A percentile compares a stretch with the other conserved stretches of the same genome.
phyloP scores from a whole-genome alignment of 2,329 filamentous ascomycete genomes.

The Grosmannia huntii region DNA sequence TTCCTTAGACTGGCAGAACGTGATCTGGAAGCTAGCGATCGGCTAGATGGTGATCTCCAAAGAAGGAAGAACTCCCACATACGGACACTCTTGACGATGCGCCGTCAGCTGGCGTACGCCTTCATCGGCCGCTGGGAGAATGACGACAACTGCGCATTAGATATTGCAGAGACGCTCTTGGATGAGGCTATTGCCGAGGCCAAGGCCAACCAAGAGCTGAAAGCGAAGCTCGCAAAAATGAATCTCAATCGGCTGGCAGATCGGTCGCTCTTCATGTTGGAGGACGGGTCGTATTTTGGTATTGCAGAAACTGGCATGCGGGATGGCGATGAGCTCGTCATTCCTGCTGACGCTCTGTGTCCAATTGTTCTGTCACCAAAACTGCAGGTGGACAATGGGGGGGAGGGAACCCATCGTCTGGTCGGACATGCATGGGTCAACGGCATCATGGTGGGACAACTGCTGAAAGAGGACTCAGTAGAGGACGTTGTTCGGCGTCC shows the following conservation, averaged over 20 bases:
- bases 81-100: background rate
- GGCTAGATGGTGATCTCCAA: too few species aligned
- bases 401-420: background rate
- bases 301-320: background rate
- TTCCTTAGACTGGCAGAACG: background rate
- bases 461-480: background rate
- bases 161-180: background rate
- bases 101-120: background rate
- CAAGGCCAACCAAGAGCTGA: background rate
- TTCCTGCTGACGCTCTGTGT: background rate
- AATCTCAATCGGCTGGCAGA: background rate
- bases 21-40: background rate
- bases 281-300: background rate
- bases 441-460: background rate
- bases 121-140: background rate
- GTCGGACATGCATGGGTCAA: background rate
- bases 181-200: background rate
- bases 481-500: background rate
- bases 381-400: background rate
- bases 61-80: background rate
- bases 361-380: background rate
- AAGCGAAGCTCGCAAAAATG: too few species aligned
- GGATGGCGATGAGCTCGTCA: background rate
- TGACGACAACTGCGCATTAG: background rate
- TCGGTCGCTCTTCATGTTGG: background rate